Percentiles rank a stretch among this genome's conserved stretches.
Conservation (phyloP, 2,329 filamentous ascomycete species). For the Colletotrichum echinochloae region DNA sequence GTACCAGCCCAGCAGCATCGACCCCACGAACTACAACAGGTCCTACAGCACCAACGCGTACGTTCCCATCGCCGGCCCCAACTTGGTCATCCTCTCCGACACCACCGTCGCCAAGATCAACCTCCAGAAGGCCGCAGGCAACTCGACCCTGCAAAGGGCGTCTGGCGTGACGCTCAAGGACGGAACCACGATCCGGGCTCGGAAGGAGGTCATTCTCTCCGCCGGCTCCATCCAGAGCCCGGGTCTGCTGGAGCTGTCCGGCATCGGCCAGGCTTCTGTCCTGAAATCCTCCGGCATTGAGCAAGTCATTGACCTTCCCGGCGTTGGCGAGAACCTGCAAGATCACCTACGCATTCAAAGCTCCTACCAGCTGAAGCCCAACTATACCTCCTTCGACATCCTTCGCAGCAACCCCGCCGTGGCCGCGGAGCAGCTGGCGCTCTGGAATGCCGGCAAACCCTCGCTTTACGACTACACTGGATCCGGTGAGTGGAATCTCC, state of each 20-base stretch:
- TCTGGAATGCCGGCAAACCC: constrained; percentile 48
- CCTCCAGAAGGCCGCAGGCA: constrained; percentile 44
- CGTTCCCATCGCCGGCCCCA: constrained; percentile 53
- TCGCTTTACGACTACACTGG: constrained; percentile 56
- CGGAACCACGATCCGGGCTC: constrained; percentile 45
- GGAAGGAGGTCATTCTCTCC: constrained; percentile 50
- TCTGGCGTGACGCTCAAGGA: constrained; percentile 45
- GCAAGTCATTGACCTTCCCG: constrained; percentile 64
- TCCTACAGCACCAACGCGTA: constrained; percentile 62
- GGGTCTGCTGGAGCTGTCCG: constrained; percentile 67
- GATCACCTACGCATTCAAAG: constrained; percentile 51
- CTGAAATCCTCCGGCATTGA: constrained; percentile 60
- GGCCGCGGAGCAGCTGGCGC: constrained; percentile 53
- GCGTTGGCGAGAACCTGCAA: constrained; percentile 60
- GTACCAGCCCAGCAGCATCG: constrained; percentile 62
- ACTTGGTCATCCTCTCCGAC: constrained; percentile 54
- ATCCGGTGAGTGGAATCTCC: constrained; percentile 42
- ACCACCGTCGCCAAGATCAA: constrained; percentile 54
- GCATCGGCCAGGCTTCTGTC: constrained; percentile 63
- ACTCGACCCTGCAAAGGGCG: constrained; percentile 25
- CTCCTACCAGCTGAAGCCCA: constrained; percentile 50
- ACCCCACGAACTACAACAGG: constrained; percentile 58
- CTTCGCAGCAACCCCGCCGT: constrained; percentile 49
- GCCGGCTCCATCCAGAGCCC: constrained; percentile 66
- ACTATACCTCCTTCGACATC: constrained; percentile 49